Evolutionary conservation across 495 filamentous ascomycete genomes (phyloP).

Genomic region (Neurospora hispaniola): DNA sequence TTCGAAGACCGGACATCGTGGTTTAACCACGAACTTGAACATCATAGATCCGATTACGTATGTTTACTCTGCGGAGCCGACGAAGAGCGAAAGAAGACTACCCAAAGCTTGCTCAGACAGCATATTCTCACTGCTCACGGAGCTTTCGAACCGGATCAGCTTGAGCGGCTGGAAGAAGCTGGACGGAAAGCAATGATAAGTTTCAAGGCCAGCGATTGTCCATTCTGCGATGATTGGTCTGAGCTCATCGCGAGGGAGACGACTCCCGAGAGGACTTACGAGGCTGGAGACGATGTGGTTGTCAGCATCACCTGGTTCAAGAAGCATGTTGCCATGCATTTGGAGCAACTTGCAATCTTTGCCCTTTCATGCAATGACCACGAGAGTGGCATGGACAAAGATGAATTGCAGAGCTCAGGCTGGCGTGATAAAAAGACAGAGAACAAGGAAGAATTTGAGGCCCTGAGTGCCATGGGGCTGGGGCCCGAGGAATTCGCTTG

Average conservation of each 20-base stretch:
- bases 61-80: conserved; percentile 15
- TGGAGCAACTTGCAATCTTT: conserved; percentile 12
- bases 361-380: neutral
- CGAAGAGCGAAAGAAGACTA: neutral
- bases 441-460: too few relatives aligned
- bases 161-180: neutral
- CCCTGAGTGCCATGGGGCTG: too few relatives aligned
- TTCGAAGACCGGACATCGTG: conserved; percentile 20
- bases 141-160: neutral
- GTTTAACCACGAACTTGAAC: conserved; percentile 24
- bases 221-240: conserved; percentile 8
- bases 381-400: neutral
- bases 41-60: conserved; percentile 15
- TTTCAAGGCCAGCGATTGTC: conserved; percentile 2
- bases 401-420: too few relatives aligned
- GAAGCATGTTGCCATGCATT: conserved; percentile 10
- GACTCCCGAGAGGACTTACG: too few relatives aligned
- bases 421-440: too few relatives aligned
- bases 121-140: neutral
- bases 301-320: conserved; percentile 7
- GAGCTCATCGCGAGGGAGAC: too few relatives aligned
- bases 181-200: too few relatives aligned
- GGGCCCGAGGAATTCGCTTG: too few relatives aligned
- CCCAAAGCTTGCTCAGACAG: neutral
- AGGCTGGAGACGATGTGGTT: too few relatives aligned